A percentile compares a stretch with the other conserved stretches of the same genome.
These are phyloP conservation scores for Fraxinus americana DNA, from an alignment of 257 asterid species.

Conservation along the genomic window DNA sequence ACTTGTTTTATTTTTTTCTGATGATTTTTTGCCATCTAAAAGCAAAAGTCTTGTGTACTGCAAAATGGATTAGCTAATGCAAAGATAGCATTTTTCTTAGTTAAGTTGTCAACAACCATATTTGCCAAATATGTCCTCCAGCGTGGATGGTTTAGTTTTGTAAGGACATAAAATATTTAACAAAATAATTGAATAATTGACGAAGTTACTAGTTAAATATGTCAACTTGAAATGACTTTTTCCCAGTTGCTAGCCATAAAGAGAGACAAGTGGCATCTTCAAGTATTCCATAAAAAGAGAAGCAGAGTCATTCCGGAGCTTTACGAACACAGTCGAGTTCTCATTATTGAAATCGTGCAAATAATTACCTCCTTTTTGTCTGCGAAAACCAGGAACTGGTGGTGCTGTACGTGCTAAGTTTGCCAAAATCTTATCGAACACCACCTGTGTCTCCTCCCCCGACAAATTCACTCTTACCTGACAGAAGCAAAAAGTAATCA, in stretches of 20 bases:
- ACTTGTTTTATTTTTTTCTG: background rate
- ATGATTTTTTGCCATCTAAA: constrained; percentile 5
- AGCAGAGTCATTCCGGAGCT: constrained; percentile 5
- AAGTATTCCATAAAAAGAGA: background rate
- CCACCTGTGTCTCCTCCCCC: constrained; percentile 66
- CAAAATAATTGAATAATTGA: background rate
- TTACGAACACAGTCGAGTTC: constrained; percentile 11
- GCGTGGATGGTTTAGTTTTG: background rate
- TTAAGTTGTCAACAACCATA: background rate
- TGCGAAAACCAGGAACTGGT: constrained; percentile 87
- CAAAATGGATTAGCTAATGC: constrained; percentile 3
- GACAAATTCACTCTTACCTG: constrained; percentile 78
- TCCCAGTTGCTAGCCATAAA: constrained; percentile 8
- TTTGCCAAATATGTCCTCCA: background rate
- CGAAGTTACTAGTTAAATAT: background rate
- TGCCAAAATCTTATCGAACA: constrained; percentile 62
- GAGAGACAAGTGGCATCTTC: background rate
- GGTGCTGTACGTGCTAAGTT: constrained; percentile 76
- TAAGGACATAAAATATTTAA: background rate
- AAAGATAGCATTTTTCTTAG: constrained; percentile 1
- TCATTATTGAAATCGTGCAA: background rate
- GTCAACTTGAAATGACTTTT: constrained; percentile 14
- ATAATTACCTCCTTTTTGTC: constrained; percentile 74
- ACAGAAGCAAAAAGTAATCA: constrained; percentile 20
- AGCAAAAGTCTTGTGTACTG: background rate